A percentile compares a stretch with the other conserved stretches of the same genome.
phyloP scores from a whole-genome alignment of 2,329 filamentous ascomycete species.

The Zopfia rhizophila region DNA sequence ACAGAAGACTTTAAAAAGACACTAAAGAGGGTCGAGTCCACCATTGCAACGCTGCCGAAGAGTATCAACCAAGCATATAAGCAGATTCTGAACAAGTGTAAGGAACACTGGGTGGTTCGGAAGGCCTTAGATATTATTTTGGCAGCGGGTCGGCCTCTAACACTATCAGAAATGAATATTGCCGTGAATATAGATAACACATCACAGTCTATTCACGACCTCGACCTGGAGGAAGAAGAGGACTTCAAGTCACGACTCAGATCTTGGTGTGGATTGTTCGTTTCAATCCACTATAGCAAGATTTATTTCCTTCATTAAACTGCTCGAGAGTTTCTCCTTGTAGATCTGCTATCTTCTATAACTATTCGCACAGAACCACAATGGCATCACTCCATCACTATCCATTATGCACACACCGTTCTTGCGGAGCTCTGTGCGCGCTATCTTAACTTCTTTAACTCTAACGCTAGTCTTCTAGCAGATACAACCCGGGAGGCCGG shows the following conservation, averaged over 20 bases:
- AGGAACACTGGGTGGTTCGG: slow-evolving; percentile 18
- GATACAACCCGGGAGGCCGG: slow-evolving; percentile 10
- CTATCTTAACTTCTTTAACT: slow-evolving; percentile 21
- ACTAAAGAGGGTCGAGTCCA: slow-evolving; percentile 16
- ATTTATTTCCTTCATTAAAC: slow-evolving; percentile 28
- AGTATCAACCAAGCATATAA: slow-evolving; percentile 26
- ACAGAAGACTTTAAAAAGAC: slow-evolving; percentile 21
- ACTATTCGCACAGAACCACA: slow-evolving; percentile 6
- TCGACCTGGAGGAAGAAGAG: slow-evolving; percentile 19
- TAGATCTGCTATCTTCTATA: slow-evolving; percentile 10
- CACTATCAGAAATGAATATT: slow-evolving; percentile 24
- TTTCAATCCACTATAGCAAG: slow-evolving; percentile 21
- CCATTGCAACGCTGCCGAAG: slow-evolving; percentile 16
- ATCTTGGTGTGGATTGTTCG: slow-evolving; percentile 23
- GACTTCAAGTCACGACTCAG: slow-evolving; percentile 24
- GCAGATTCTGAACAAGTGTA: slow-evolving; percentile 24
- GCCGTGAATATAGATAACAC: slow-evolving; percentile 18
- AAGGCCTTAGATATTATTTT: slow-evolving; percentile 23
- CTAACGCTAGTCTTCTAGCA: slow-evolving; percentile 9
- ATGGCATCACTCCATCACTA: slow-evolving; percentile 20
- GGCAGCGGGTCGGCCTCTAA: slow-evolving; percentile 22
- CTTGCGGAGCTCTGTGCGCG: slow-evolving; percentile 22
- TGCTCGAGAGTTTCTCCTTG: slow-evolving; percentile 25
- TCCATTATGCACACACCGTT: slow-evolving; percentile 16
- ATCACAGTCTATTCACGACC: slow-evolving; percentile 12